Evolutionary conservation across 768 basidiomycete species (phyloP).

Genomic region (Trametes punicea): DNA sequence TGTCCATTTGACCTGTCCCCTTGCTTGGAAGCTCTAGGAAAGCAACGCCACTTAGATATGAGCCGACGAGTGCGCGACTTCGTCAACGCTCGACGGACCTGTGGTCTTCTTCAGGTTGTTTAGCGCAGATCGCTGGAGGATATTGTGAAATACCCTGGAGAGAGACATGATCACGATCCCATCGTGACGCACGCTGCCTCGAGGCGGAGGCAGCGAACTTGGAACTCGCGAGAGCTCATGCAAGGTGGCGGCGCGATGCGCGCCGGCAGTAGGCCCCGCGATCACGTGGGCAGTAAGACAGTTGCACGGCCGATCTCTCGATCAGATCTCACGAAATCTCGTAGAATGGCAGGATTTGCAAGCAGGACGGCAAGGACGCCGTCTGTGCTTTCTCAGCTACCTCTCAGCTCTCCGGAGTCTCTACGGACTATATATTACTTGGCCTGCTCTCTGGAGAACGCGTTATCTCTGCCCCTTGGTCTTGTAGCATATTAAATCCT

Average conservation of each 20-base stretch:
- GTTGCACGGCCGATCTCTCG: neutral
- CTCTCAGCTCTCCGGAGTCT: conserved; percentile 4
- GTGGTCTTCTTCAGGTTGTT: too few species aligned
- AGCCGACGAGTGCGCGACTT: too few species aligned
- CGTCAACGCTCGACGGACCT: too few species aligned
- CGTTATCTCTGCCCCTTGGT: neutral
- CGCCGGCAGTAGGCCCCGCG: neutral
- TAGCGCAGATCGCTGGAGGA: neutral
- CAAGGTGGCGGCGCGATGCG: neutral
- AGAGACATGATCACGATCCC: neutral
- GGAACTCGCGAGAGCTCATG: neutral
- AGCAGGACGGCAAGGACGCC: neutral
- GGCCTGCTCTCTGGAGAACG: neutral
- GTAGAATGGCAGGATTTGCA: conserved; percentile 5
- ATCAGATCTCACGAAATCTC: conserved; percentile 11
- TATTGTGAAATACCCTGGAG: neutral
- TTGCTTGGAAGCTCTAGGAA: too few species aligned
- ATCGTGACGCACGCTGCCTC: neutral
- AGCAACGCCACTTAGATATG: too few species aligned
- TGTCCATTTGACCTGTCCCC: too few species aligned
- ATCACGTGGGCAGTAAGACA: neutral
- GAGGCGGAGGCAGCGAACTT: neutral
- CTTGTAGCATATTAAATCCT: neutral
- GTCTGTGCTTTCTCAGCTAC: conserved; percentile 7
- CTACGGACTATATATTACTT: neutral